Base-by-base conservation (phyloP, 768 basidiomycete genomes). In the Daedaleopsis nitida region DNA sequence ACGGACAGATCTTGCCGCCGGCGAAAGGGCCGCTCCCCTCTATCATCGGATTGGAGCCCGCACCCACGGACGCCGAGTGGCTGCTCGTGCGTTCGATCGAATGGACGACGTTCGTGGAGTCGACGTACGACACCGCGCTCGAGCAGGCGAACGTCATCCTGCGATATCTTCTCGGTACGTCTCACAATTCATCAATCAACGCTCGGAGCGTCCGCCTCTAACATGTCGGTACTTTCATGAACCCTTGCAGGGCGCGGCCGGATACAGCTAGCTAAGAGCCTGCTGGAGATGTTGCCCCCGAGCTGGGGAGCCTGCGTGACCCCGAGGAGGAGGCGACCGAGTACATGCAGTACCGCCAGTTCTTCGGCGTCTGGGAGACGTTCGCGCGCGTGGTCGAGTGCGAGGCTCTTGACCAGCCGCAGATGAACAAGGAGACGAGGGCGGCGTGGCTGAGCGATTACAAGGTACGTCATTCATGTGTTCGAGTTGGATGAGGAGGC, bases 61-160 rank as follows among this genome's bases (percentile, higher is more conserved):
- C 81, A 0, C 79, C 88, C 0, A 83, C 79, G 1, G 84, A 86
- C 16, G 73, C 75, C 0, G 90, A 94, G 69, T 69, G 75, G 62
- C 72, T 91, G 51, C 78, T 98, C 9, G 80, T 96, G 34, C 85
- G 95, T 19, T 91, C 92, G 0, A 88, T 98, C 52, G 96, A 98
- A 69, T 99, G 96, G 96, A 91, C 96, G 54, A 89, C 86, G 0
- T 91, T 91, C 71, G 78, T 82, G 65, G 83, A 86, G 35, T 76
- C 81, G 6, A 98, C 96, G 1, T 86, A 88, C 63, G 76, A 80
- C 12, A 87, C 87, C 7, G 96, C 95, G 0, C 76, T 98, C 10
- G 86, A 91, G 68, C 92, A 95, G 68, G 87, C 92, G 1, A 96
- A 96, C 59, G 88, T 91, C 43, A 90, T 97, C 60, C 71, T 94